Evolutionary conservation across 2,329 filamentous ascomycete species (phyloP), one percentile per base, ranked within the genome.

Genomic region (Pseudogymnoascus sp.): DNA sequence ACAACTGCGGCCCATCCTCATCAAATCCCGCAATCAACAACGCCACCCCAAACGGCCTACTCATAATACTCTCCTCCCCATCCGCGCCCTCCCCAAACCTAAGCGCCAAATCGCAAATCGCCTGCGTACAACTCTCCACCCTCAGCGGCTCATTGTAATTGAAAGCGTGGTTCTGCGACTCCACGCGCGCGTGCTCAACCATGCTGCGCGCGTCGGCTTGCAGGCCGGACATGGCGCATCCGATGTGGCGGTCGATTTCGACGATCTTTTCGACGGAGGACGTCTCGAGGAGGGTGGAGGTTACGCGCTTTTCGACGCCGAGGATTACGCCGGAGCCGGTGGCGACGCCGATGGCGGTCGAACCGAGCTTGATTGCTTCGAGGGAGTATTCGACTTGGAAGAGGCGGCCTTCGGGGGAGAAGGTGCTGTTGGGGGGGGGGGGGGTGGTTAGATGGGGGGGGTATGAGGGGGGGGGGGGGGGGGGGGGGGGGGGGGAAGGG

Each of bases 321-420:
- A 99, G 88, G 74, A 99, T 89, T 66, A 97, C 92, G 73, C 94
- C 94, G 76, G 95, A 90, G 64, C 91, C 90, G 59, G 94, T 99
- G 72, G 94, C 92, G 69, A 99, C 92, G 72, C 94, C 94, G 80
- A 99, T 99, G 74, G 94, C 94, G 70, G 94, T 99, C 73, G 91
- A 96, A 70, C 94, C 94, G 70, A 97, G 90, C 83, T 99, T 99
- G 86, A 99, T 99, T 78, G 94, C 94, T 83, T 99, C 94, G 77
- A 99, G 89, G 65, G 94, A 97, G 86, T 99, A 99, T 89, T 99
- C 94, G 82, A 99, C 94, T 82, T 99, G 94, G 85, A 99, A 99
- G 77, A 99, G 90, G 79, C 94, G 94, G 74, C 94, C 94, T 85
- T 99, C 94, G 66, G 94, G 94, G 72, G 94, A 99, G 86, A 99